Evolutionary conservation across 306 rosid genomes (phyloP), one percentile per base, ranked within the genome.

Genomic region (Casuarina glauca): DNA sequence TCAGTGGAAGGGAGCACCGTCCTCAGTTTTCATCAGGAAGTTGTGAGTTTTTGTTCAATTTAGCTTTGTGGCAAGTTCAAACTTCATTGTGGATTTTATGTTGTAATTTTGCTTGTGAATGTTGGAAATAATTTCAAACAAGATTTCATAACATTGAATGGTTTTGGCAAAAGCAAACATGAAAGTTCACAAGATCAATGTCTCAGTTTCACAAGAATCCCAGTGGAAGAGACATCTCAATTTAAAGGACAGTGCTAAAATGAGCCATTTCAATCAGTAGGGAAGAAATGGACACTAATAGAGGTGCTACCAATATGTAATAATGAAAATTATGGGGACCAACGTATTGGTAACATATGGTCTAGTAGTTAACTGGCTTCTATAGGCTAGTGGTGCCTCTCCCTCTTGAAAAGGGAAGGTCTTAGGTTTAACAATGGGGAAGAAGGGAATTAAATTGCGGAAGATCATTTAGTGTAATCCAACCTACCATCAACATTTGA

Each of bases 1-100:
- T 26, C 90, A 93, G 75, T 93, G 99, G 98, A 90, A 92, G 82
- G 98, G 99, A 41, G 94, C 97, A 16, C 80, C 79, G 60, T 93
- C 99, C 12, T 93, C 96, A 2, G 93, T 91, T 38, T 96, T 96
- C 78, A 83, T 93, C 75, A 86, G 55, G 98, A 96, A 89, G 90
- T 98, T 85, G 98, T 96, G 78, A 91, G 99, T 82, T 70, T 35
- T 42, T 19, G 20, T 74, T 74, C 15, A 13, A 42, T 54, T 35
- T 16, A 15, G 9, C 36, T 45, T 32, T 55, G 66, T 4, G 8
- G 9, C 61, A 19, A 58, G 62, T 1, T 4, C 63, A 4, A 19
- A 4, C 20, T 32, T 42, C 38, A 3, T 73, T 42, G 3, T 64
- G 9, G 49, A 45, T 45, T 6, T 45, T 20, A 45, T 61, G 67